Conservation (phyloP, 2,329 filamentous ascomycete species). For the Epichloe sibirici region DNA sequence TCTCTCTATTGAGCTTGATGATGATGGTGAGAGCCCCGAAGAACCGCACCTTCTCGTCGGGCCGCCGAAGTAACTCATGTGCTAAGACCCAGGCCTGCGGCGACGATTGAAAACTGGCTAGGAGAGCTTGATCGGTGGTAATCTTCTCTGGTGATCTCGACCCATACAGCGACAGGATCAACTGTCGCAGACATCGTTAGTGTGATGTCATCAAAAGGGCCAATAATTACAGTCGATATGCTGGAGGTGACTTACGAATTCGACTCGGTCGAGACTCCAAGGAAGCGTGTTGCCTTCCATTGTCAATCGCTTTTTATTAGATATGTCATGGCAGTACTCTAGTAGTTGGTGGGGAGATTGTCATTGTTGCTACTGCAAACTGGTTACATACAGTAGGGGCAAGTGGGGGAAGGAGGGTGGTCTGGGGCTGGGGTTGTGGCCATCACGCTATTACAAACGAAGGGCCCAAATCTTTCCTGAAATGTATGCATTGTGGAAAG, state of each 20-base stretch:
- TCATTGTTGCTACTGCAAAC: background rate
- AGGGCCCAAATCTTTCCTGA: background rate
- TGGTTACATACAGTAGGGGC: background rate
- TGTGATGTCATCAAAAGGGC: background rate
- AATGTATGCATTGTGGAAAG: too few relatives aligned
- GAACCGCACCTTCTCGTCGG: constrained; percentile 70
- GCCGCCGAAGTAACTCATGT: constrained; percentile 56
- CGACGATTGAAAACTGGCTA: constrained; percentile 70
- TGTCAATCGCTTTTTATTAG: background rate
- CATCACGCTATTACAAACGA: background rate
- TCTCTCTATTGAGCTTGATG: constrained; percentile 88
- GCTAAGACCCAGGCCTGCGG: constrained; percentile 78
- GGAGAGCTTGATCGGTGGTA: constrained; percentile 50
- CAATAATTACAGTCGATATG: background rate
- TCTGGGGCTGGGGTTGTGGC: background rate
- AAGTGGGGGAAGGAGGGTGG: background rate
- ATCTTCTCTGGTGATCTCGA: constrained; percentile 37
- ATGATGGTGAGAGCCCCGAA: constrained; percentile 89
- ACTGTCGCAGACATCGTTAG: constrained; percentile 16
- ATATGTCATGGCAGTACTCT: constrained; percentile 2
- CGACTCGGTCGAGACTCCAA: constrained; percentile 13
- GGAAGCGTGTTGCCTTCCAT: constrained; percentile 11
- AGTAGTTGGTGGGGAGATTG: background rate
- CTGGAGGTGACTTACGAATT: constrained; percentile 11
- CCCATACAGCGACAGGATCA: constrained; percentile 42